Evolutionary conservation across 768 basidiomycete genomes (phyloP).

Genomic region (Mycena capillaripes): DNA sequence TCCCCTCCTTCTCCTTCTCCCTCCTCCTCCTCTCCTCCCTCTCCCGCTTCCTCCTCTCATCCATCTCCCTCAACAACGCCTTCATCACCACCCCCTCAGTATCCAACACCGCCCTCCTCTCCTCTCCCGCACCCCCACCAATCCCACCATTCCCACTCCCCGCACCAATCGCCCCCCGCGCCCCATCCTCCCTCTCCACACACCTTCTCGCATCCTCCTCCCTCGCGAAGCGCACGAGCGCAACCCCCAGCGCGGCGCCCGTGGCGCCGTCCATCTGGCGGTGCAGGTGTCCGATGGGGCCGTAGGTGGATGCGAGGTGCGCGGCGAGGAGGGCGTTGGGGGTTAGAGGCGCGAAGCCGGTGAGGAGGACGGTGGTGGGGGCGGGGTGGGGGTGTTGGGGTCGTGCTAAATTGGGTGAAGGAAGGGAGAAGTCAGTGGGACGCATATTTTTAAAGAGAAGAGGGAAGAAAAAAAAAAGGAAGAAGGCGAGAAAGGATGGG

Average conservation of each 20-base stretch:
- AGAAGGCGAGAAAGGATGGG: not conserved
- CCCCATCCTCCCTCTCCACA: constrained; percentile 76
- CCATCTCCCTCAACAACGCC: constrained; percentile 74
- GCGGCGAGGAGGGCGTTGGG: constrained; percentile 74
- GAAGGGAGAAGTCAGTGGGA: not conserved
- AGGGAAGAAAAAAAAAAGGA: constrained; percentile 15
- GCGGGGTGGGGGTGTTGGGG: constrained; percentile 74
- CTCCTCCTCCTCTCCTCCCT: constrained; percentile 69
- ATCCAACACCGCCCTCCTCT: constrained; percentile 83
- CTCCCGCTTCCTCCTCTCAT: constrained; percentile 59
- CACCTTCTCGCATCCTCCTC: constrained; percentile 81
- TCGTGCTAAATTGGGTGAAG: constrained; percentile 73
- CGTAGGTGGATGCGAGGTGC: constrained; percentile 71
- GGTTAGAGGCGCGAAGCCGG: constrained; percentile 79
- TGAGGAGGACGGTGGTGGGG: constrained; percentile 85
- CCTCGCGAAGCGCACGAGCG: constrained; percentile 75
- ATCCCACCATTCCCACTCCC: constrained; percentile 23
- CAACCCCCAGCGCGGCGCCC: constrained; percentile 88
- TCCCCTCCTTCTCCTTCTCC: constrained; percentile 53
- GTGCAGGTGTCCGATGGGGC: constrained; percentile 76
- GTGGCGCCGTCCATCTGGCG: constrained; percentile 83
- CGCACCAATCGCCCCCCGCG: constrained; percentile 59
- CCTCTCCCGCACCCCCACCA: constrained; percentile 59
- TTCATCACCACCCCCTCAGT: constrained; percentile 75
- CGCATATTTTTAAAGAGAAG: not conserved